A percentile compares a stretch with the other conserved stretches of the same genome.
Conservation (phyloP, 2,329 filamentous ascomycete genomes). For the Rhynchosporium graminicola region DNA sequence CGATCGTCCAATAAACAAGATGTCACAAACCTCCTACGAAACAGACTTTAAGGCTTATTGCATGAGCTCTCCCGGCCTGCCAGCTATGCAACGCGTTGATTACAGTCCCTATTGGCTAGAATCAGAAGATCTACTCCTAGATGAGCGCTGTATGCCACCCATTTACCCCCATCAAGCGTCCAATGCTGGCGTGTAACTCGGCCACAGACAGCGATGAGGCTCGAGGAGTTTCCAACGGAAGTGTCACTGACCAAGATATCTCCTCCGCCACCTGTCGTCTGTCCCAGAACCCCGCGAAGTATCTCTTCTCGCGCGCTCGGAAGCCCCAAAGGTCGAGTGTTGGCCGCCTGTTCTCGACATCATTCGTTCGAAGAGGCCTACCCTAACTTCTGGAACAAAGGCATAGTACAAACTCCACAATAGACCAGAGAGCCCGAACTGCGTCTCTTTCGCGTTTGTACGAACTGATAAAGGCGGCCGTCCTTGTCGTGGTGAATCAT, state of each 20-base stretch:
- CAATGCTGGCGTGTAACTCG: slow-evolving; percentile 18
- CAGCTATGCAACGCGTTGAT: slow-evolving; percentile 31
- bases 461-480: slow-evolving; percentile 24
- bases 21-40: slow-evolving; percentile 25
- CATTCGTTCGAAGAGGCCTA: slow-evolving; percentile 29
- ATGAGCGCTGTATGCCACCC: slow-evolving; percentile 26
- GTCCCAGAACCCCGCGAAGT: slow-evolving; percentile 21
- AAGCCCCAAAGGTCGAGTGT: slow-evolving; percentile 28
- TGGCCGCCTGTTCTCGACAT: slow-evolving; percentile 18
- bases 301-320: slow-evolving; percentile 23
- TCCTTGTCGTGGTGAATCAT: slow-evolving; percentile 25
- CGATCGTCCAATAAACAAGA: slow-evolving; percentile 32
- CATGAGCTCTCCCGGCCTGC: slow-evolving; percentile 21
- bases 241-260: slow-evolving; percentile 16
- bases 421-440: slow-evolving; percentile 10
- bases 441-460: slow-evolving; percentile 12
- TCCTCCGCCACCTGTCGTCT: slow-evolving; percentile 33
- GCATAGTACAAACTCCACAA: slow-evolving; percentile 23
- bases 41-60: slow-evolving; percentile 26
- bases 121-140: slow-evolving; percentile 19
- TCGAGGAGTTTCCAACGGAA: slow-evolving; percentile 27
- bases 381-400: slow-evolving; percentile 29
- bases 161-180: slow-evolving; percentile 20
- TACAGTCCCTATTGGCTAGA: slow-evolving; percentile 26
- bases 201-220: slow-evolving; percentile 27